phyloP scores from a whole-genome alignment of 768 basidiomycete species.

The Russula lepida region DNA sequence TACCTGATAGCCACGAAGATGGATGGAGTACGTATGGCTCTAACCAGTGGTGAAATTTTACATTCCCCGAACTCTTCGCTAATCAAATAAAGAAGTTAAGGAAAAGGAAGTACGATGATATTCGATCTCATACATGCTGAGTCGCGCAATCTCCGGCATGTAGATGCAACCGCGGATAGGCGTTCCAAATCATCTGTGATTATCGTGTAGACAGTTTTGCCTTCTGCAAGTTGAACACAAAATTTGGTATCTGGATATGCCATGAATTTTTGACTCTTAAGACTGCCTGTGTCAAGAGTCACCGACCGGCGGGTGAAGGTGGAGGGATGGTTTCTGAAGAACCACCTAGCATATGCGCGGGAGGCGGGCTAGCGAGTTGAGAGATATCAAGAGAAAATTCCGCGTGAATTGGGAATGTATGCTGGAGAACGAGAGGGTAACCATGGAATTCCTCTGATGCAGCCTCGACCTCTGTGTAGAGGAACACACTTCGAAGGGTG shows the following conservation, averaged over 20 bases:
- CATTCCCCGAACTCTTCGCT: not conserved
- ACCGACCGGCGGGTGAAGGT: not conserved
- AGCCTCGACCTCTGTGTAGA: constrained; percentile 1
- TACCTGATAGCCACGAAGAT: constrained; percentile 20
- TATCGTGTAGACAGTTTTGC: not conserved
- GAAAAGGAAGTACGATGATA: not conserved
- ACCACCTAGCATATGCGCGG: not conserved
- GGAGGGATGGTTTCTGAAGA: not conserved
- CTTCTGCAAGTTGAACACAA: constrained; percentile 4
- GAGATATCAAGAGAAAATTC: constrained; percentile 17
- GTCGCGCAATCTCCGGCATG: constrained; percentile 14
- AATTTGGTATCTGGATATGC: constrained; percentile 5
- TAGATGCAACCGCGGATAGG: constrained; percentile 5
- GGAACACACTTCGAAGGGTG: constrained; percentile 5
- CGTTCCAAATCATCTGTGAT: constrained; percentile 10
- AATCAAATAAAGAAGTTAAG: not conserved
- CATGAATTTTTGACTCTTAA: not conserved
- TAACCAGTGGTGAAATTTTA: constrained; percentile 4
- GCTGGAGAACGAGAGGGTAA: constrained; percentile 12
- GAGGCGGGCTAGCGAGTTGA: not conserved
- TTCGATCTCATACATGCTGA: constrained; percentile 6
- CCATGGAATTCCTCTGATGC: not conserved
- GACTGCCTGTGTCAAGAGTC: not conserved
- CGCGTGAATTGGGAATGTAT: constrained; percentile 10
- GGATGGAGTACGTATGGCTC: constrained; percentile 14